Base-by-base conservation (phyloP, 2,329 filamentous ascomycete species). In the Cladosporium sp. region DNA sequence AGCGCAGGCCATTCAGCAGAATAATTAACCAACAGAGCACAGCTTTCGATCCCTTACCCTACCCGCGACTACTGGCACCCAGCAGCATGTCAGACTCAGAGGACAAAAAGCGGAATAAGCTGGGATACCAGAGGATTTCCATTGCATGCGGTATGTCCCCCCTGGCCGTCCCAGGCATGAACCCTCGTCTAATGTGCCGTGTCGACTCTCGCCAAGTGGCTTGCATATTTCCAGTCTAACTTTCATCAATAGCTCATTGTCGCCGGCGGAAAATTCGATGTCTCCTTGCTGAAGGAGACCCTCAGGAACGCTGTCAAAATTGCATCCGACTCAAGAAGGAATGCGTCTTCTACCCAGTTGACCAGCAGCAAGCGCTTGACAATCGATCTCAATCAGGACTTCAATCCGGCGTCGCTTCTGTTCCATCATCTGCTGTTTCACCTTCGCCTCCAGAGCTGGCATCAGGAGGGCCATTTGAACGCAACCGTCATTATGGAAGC, bases 271-370 rank as follows among this genome's bases (percentile, higher is more conserved):
- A 97, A 72, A 97, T 97, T 56, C 80, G 92, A 70, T 97, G 92
- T 69, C 82, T 96, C 45, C 79, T 89, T 38, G 83, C 88, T 7
- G 78, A 82, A 43, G 83, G 84, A 56, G 89, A 95, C 60, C 67
- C 77, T 8, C 82, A 88, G 63, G 84, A 84, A 40, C 84, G 90
- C 57, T 97, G 92, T 71, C 82, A 86, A 57, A 96, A 95, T 73
- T 97, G 92, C 71, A 95, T 96, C 62, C 84, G 90, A 41, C 74
- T 97, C 64, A 95, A 95, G 70, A 96, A 95, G 64, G 89, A 96
- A 58, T 97, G 92, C 70, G 89, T 86, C 65, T 97, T 95, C 70
- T 88, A 85, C 61, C 88, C 91, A 0, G 91, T 96, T 18, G 90
- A 96, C 24, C 63, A 65, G 41, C 61, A 63, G 48, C 56, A 53